Evolutionary conservation across 345 rosid genomes (phyloP), one percentile per base, ranked within the genome.

Genomic region (Lepidium didymum): DNA sequence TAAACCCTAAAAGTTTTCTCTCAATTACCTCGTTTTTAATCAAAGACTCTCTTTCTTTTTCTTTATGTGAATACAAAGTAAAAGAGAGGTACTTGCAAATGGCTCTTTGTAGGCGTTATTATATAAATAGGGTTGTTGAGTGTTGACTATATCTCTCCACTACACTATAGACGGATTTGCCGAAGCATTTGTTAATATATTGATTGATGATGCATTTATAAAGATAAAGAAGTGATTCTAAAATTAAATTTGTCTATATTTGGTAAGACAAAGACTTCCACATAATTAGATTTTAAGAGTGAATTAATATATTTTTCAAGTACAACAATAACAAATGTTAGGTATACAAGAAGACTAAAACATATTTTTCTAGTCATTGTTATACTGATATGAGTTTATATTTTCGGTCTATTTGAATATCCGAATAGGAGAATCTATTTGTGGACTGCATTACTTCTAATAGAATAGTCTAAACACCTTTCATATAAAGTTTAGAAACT

Each of bases 101-200:
- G 61, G 16, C 51, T n/a, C 57, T 55, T 62, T 72, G 57, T 18
- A 72, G n/a, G 43, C 15, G 12, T 56, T 36, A 16, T 16, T 7
- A 55, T 58, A 42, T 66, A 65, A 50, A 73, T 58, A 50, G 47
- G 47, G 72, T 51, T 58, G 77, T 66, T 73, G 72, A 51, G 61
- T 50, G 67, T 73, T 58, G 70, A 72, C 76, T 72, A 34, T 57
- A 49, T 41, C 38, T 59, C 46, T 65, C n/a, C n/a, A 23, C 19
- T 27, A 23, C 19, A 23, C 58, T 45, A 23, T 62, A 6, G 56
- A 53, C 52, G 46, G 47, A 70, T 52, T 70, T 53, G 75, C 38
- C 35, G 40, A 37, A 70, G 38, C 55, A 43, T 61, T 70, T 51
- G 37, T 47, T 68, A 10, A 69, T n/a, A n/a, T n/a, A 49, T 25